Base-by-base conservation (phyloP, 2,329 filamentous ascomycete species). In the Sclerotinia subarctica region DNA sequence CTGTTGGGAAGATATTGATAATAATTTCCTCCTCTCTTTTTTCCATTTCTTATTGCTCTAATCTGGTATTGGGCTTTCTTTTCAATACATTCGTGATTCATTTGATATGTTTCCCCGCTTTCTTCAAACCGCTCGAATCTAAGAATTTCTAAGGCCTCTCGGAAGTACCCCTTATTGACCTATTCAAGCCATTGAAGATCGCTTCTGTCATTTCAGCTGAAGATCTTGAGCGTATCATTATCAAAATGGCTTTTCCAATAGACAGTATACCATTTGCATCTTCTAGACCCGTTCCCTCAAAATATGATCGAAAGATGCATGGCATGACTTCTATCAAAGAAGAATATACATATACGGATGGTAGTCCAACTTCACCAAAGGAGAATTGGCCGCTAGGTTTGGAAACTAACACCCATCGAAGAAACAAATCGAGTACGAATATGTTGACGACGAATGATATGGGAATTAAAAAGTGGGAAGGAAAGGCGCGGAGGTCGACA, bases 401-500 rank as follows among this genome's bases (percentile, higher is more conserved):
- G 11, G 62, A 60, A 44, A 68, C 63, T 38, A 46, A 46, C 17
- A 66, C 17, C 24, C 21, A 46, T 60, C 32, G 38, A 58, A 51
- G 51, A 58, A 49, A 38, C 5, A 24, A 46, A 47, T 60, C 29
- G 47, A 67, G 21, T 58, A 69, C 49, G 44, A 56, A 54, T 13
- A 63, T 54, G 26, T 67, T 69, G 17, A 68, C 59, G 26, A 68
- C 69, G 19, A 70, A 64, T 53, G 69, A 74, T 66, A 70, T 73
- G 67, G 70, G 68, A 26, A 71, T 78, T 24, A 78, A 72, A 64
- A 75, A 76, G 70, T 81, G 79, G 78, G 77, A 81, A 67, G 79
- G 79, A 24, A 73, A 70, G 49, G 70, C 72, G n/a, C 73, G 76
- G 62, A 73, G 65, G 26, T 76, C 77, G 17, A 72, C 66, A 38